phyloP scores from a whole-genome alignment of 2,329 filamentous ascomycete genomes.

The Cladosporium sp. region DNA sequence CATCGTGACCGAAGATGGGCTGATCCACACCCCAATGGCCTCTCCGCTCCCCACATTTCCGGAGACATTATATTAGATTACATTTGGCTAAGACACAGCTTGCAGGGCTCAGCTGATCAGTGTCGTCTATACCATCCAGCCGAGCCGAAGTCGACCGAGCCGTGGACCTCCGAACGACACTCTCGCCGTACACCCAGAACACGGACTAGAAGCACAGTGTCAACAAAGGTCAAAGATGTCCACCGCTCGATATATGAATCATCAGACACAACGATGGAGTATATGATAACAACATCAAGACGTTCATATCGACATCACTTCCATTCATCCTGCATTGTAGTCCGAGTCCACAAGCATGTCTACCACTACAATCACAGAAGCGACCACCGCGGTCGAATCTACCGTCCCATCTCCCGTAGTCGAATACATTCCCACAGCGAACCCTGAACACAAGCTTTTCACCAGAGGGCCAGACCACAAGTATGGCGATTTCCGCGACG shows the following conservation, averaged over 20 bases:
- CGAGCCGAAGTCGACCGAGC: neutral
- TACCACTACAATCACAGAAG: conserved; percentile 12
- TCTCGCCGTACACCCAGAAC: no score
- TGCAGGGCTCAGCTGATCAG: neutral
- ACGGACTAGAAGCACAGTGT: no score
- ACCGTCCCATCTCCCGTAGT: neutral
- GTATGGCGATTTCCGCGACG: conserved; percentile 31
- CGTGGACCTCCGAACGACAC: neutral
- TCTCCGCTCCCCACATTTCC: neutral
- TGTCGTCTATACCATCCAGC: neutral
- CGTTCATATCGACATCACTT: no score
- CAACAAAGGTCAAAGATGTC: no score
- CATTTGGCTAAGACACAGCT: no score
- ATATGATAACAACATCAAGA: no score
- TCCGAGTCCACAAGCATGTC: neutral
- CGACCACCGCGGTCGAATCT: neutral
- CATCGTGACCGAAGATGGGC: no score
- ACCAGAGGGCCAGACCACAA: conserved; percentile 10
- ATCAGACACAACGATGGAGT: no score
- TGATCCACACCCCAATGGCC: neutral
- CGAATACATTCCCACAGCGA: conserved; percentile 1
- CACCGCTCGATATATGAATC: no score
- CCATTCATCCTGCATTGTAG: no score
- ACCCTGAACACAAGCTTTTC: conserved; percentile 8
- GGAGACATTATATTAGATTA: neutral